Percentiles rank a stretch among this genome's conserved stretches.
phyloP scores from a whole-genome alignment of 2,329 filamentous ascomycete genomes.

The Phyllosticta paracitricarpa region DNA sequence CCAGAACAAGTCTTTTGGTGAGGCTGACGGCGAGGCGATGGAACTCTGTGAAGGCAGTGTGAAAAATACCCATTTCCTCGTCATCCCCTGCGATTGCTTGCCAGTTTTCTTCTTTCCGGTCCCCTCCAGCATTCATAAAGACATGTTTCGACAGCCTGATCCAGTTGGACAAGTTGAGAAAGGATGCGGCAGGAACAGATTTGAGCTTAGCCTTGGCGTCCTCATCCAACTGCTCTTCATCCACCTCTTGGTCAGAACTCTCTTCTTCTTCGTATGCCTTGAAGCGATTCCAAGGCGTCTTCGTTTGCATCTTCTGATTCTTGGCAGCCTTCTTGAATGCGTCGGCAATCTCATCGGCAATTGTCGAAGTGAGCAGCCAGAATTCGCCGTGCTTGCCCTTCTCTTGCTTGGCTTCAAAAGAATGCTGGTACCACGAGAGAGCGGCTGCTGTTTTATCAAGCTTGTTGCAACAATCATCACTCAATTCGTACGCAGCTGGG shows the following conservation, averaged over 20 bases:
- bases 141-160: constrained; percentile 22
- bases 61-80: constrained; percentile 58
- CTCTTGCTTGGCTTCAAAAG: constrained; percentile 51
- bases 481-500: constrained; percentile 64
- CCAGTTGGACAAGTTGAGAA: constrained; percentile 21
- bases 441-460: constrained; percentile 61
- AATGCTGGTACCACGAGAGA: constrained; percentile 54
- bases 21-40: constrained; percentile 57
- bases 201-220: constrained; percentile 13
- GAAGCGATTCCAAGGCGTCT: background rate
- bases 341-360: constrained; percentile 17
- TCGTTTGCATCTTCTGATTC: constrained; percentile 5
- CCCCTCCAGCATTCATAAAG: constrained; percentile 36
- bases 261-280: background rate
- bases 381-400: constrained; percentile 48
- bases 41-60: constrained; percentile 68
- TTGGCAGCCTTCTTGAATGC: background rate
- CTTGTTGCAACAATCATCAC: constrained; percentile 51
- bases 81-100: constrained; percentile 39
- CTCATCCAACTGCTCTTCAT: background rate
- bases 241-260: background rate
- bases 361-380: constrained; percentile 52
- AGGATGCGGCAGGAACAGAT: constrained; percentile 23
- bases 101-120: constrained; percentile 58
- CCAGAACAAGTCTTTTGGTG: constrained; percentile 60